Base-by-base conservation (phyloP, 129 eudicot genomes). In the Chrysanthemum lavandulifolium region DNA sequence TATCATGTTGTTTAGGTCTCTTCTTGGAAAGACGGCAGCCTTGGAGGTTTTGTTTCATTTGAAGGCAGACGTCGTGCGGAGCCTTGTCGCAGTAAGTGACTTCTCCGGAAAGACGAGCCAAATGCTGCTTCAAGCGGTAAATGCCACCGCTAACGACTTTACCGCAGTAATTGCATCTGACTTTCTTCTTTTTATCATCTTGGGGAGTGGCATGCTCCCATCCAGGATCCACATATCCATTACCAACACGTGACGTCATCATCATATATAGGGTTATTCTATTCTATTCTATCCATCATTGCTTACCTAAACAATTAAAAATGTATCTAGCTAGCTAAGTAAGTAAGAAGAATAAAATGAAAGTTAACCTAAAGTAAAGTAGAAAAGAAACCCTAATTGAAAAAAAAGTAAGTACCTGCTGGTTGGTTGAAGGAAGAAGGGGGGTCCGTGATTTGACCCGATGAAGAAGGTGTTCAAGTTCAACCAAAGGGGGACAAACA, bases 191-290 rank as follows among this genome's bases (percentile, higher is more conserved):
- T 64, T 78, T 93, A 7, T 85, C 96, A 69, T 93, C 98, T 78
- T 93, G 98, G 54, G 98, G 87, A 79, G 85, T 79, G 51, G 96
- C 98, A 61, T 93, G 96, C 74, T 93, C 98, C 98, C 98, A 89
- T 40, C 98, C 98, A 68, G 98, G 98, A 77, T 93, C 98, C 27
- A 93, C 86, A 76, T 71, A 80, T 72, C 95, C 98, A 72, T 83
- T 66, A 69, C 90, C 82, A 58, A 96, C 92, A 33, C 80, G 77
- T 29, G 96, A 86, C 40, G 87, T 76, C 98, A 89, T 93, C 43
- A 36, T 36, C 43, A 31, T 0, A 4, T 31, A 27, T 27, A 31
- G 25, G 25, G 25, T 23, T 23, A 23, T 23, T 23, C 25, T 31
- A 40, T 40, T 8, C 9, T 40, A 33, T 5, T 33, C 10, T 40